Base-by-base conservation (phyloP, 2,329 filamentous ascomycete genomes). In the Cordyceps farinosa region DNA sequence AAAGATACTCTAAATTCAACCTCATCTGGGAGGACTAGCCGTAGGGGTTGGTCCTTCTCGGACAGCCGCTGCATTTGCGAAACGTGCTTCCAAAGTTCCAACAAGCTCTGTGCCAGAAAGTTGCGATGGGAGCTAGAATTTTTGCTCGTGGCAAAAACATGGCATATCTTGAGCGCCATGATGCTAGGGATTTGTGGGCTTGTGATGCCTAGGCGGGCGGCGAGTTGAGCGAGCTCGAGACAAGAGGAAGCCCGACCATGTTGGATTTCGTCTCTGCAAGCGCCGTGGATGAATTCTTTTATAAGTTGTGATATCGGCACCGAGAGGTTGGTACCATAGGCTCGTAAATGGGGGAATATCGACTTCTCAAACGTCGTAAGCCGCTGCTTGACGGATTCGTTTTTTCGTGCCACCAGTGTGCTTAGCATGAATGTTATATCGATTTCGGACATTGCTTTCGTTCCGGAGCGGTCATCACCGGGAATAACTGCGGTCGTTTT, bases 161-260 rank as follows among this genome's bases (percentile, higher is more conserved):
- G 67, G 64, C 75, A 77, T 34, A 77, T 65, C 51, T 68, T 75
- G 51, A 76, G 61, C 2, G 76, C 68, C 17, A 77, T 69, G 59
- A 69, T 67, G 44, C 72, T 72, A 29, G 73, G 69, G 10, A 70
- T 48, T 8, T 67, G 30, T 8, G 27, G 32, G 15, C n/a, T 47
- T n/a, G 51, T 61, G 3, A 61, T 55, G 59, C 59, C 59, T 5
- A 61, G 17, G 22, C 59, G 50, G 9, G 42, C 51, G 48, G 59
- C 59, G 22, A 61, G 30, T 65, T 65, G 7, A 70, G 71, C 22
- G 29, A 77, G 48, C 11, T 71, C 64, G 6, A 74, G 10, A 57
- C 69, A 69, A 38, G 61, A 51, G 6, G 65, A 62, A 1, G 59
- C 50, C 32, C 62, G 32, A 0, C 69, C 67, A 27, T 69, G 52